Conservation (phyloP, 768 basidiomycete genomes). For the Coprinopsis cinerea region DNA sequence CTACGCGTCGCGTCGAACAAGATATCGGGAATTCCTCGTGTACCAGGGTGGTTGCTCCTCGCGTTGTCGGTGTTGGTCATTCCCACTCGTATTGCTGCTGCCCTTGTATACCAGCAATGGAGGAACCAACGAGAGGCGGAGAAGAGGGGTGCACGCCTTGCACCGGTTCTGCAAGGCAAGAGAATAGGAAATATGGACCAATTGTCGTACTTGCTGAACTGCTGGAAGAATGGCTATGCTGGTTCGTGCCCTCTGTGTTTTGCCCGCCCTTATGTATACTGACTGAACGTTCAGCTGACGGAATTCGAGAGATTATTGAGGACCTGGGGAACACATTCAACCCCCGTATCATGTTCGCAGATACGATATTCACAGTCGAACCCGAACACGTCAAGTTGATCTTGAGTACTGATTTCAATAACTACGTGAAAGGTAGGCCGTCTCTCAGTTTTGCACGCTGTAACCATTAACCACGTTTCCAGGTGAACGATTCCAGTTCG, state of each 20-base stretch:
- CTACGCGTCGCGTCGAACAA: background rate
- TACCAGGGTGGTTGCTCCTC: conserved; percentile 6
- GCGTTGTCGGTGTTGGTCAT: conserved; percentile 1
- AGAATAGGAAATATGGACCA: conserved; percentile 41
- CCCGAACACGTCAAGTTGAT: conserved; percentile 56
- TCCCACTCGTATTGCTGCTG: background rate
- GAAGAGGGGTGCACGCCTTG: conserved; percentile 39
- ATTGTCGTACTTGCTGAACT: conserved; percentile 28
- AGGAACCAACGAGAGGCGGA: conserved; percentile 33
- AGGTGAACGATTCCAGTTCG: conserved; percentile 38
- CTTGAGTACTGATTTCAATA: conserved; percentile 51
- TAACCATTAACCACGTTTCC: background rate
- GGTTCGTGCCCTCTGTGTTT: conserved; percentile 24
- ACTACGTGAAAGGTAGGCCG: conserved; percentile 48
- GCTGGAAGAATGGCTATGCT: conserved; percentile 42
- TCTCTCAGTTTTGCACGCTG: background rate
- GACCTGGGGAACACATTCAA: conserved; percentile 39
- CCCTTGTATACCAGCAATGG: conserved; percentile 14
- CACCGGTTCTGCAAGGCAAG: conserved; percentile 32
- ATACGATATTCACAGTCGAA: conserved; percentile 40
- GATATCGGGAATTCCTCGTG: background rate
- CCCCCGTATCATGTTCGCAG: conserved; percentile 38
- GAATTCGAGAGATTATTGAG: conserved; percentile 28
- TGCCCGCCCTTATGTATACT: background rate
- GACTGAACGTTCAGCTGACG: conserved; percentile 41